Evolutionary conservation across 2,329 filamentous ascomycete species (phyloP).

Genomic region (Pezicula rhizophila): DNA sequence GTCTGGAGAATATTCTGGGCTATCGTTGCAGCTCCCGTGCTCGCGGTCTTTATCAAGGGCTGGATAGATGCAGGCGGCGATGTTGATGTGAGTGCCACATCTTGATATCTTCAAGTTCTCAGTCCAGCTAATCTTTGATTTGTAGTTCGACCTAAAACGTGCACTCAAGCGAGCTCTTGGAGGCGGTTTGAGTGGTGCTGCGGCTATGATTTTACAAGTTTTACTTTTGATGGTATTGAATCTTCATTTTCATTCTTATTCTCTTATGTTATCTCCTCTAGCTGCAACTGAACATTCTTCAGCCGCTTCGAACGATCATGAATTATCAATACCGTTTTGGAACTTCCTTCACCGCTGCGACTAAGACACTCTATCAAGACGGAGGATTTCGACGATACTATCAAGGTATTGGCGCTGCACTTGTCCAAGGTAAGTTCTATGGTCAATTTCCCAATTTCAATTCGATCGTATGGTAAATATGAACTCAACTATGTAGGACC

Average conservation of each 20-base stretch:
- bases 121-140: neutral
- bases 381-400: slow-evolving; percentile 39
- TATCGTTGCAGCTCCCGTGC: slow-evolving; percentile 26
- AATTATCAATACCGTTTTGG: slow-evolving; percentile 46
- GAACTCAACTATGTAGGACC: slow-evolving; percentile 28
- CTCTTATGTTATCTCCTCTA: neutral
- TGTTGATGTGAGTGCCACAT: slow-evolving; percentile 29
- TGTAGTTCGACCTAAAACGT: slow-evolving; percentile 37
- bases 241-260: neutral
- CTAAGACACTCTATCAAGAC: slow-evolving; percentile 34
- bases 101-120: neutral
- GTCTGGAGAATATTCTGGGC: slow-evolving; percentile 32
- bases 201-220: slow-evolving; percentile 43
- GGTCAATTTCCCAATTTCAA: neutral
- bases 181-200: slow-evolving; percentile 40
- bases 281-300: neutral
- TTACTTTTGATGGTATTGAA: slow-evolving; percentile 38
- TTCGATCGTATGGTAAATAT: neutral
- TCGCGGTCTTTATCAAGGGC: slow-evolving; percentile 37
- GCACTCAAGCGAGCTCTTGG: slow-evolving; percentile 40
- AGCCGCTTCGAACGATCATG: slow-evolving; percentile 45
- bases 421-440: slow-evolving; percentile 34
- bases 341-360: slow-evolving; percentile 33
- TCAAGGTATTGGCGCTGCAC: slow-evolving; percentile 37
- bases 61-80: slow-evolving; percentile 37